Percentiles rank a stretch among this genome's conserved stretches.
Conservation (phyloP, 805 yeast species). For the Metschnikowia orientalis region DNA sequence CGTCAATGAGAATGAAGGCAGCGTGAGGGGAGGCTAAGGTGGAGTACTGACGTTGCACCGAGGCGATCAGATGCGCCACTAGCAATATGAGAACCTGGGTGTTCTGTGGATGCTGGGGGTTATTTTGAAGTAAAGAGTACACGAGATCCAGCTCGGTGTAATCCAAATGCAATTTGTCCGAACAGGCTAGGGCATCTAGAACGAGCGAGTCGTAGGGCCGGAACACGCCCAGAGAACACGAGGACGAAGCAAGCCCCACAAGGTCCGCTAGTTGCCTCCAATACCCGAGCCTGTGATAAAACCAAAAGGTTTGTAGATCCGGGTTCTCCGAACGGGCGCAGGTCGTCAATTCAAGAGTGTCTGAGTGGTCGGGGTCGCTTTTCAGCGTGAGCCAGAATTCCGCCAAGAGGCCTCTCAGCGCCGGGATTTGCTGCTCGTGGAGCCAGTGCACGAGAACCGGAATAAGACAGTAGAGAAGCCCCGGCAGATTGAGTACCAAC, state of each 20-base stretch:
- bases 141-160: constrained; percentile 5
- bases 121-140: constrained; percentile 8
- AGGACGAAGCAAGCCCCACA: constrained; percentile 1
- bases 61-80: constrained; percentile 8
- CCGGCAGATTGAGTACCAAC: constrained; percentile 32
- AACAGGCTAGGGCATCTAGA: constrained; percentile 20
- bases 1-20: constrained; percentile 15
- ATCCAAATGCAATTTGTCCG: constrained; percentile 15
- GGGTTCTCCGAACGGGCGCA: constrained; percentile 7
- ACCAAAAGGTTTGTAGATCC: constrained; percentile 24
- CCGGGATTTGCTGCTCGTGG: constrained; percentile 19
- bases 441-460: constrained; percentile 39
- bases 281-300: constrained; percentile 23
- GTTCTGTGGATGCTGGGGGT: constrained; percentile 15
- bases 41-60: neutral
- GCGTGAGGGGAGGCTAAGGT: constrained; percentile 5
- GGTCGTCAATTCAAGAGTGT: constrained; percentile 7
- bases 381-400: constrained; percentile 15
- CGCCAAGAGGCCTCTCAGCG: constrained; percentile 11
- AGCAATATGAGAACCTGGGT: constrained; percentile 10
- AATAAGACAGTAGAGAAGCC: constrained; percentile 26
- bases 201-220: constrained; percentile 21
- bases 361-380: constrained; percentile 11
- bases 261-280: constrained; percentile 25
- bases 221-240: constrained; percentile 8